phyloP scores from a whole-genome alignment of 495 filamentous ascomycete species.

The Cryomyces antarcticus region DNA sequence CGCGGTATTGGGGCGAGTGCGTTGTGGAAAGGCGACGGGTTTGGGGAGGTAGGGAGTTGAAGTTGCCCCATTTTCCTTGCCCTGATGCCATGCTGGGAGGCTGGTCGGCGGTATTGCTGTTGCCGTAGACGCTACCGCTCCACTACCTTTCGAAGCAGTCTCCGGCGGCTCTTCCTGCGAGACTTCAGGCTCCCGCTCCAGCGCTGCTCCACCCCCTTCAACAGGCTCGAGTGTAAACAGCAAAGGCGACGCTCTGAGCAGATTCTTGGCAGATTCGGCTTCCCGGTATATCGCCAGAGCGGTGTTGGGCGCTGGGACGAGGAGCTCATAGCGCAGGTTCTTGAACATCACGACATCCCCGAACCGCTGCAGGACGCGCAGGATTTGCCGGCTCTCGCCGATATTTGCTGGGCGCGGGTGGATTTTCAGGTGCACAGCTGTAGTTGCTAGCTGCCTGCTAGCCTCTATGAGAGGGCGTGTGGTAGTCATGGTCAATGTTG shows the following conservation, averaged over 20 bases:
- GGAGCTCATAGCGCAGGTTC: conserved; percentile 30
- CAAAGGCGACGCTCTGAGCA: background rate
- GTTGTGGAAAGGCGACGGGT: background rate
- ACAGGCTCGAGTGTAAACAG: background rate
- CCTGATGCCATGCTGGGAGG: background rate
- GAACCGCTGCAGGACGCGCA: conserved; percentile 50
- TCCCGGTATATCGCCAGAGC: conserved; percentile 23
- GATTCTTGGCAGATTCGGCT: conserved; percentile 10
- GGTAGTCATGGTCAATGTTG: no score
- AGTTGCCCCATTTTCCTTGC: background rate
- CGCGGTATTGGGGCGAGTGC: background rate
- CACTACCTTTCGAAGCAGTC: background rate
- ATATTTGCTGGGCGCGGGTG: conserved; percentile 40
- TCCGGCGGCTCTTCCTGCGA: background rate
- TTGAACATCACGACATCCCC: conserved; percentile 62
- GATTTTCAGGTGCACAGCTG: conserved; percentile 39
- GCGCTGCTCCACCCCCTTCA: background rate
- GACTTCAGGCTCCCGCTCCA: background rate
- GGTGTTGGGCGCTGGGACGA: conserved; percentile 16
- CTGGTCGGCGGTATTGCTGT: background rate
- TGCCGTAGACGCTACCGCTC: background rate
- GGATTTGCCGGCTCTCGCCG: conserved; percentile 49
- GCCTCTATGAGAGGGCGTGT: background rate
- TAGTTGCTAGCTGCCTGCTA: background rate
- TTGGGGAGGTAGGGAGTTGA: background rate